Base-by-base conservation (phyloP, 139 green algal genomes). In the Yamagishiella unicocca region DNA sequence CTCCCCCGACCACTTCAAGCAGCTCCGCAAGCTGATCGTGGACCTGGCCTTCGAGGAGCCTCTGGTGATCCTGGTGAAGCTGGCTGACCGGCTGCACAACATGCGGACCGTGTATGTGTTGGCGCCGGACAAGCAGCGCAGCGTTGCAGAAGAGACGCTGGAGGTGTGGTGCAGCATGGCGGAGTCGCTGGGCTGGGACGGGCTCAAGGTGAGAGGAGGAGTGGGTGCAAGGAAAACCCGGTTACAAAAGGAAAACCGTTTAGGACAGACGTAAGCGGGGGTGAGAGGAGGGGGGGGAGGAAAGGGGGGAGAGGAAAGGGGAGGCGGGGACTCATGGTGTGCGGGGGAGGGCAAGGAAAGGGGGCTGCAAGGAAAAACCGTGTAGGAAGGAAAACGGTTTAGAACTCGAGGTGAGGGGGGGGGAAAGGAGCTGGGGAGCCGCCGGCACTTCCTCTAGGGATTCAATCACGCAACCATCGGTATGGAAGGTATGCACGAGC, bases 1-100 rank as follows among this genome's bases (percentile, higher is more conserved):
- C 67, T 64, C 73, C 35, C 89, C 85, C 0, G 79, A 92, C 71
- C 84, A 92, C 89, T 88, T 89, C 67, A 74, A 87, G 45, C 54
- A 62, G 46, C 75, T 92, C 81, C 85, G 89, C n/a, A 89, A 89
- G 53, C 87, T 92, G 64, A 92, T 92, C 25, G 81, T 92, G 74
- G 89, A 90, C 71, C 77, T 92, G 67, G 85, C 79, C 43, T 83
- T 85, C 71, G 92, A 96, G 29, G 95, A 97, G 92, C 95, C 96
- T 25, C 91, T 98, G 62, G 95, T 98, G 10, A 94, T 98, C 45
- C 91, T 99, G 33, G 91, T 99, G 73, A 99, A 99, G 88, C 95
- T 99, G 77, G 95, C 97, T 1, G 97, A 99, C 88, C 84, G 97
- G n/a, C 93, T 99, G 91, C 96, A 99, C 93, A 99, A 99, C 92